Percentiles rank a stretch among this genome's conserved stretches.
phyloP scores from a whole-genome alignment of 2,329 filamentous ascomycete genomes.

The Phaeophleospora eucalypticola region DNA sequence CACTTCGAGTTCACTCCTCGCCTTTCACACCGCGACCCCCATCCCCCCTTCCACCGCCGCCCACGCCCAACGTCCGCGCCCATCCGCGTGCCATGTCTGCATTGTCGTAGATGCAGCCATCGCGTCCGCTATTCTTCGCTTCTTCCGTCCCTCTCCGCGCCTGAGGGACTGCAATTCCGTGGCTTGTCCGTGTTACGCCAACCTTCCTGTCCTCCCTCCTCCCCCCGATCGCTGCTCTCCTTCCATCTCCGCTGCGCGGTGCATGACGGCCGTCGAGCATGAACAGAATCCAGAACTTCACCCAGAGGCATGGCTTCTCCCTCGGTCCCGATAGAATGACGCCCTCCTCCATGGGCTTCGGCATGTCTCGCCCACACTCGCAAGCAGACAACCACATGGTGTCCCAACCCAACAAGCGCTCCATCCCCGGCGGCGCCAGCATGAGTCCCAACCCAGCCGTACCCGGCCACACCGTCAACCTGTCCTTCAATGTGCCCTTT shows the following conservation, averaged over 20 bases:
- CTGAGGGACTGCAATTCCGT: not conserved
- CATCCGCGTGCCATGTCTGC: not conserved
- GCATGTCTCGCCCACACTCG: slow-evolving; percentile 55
- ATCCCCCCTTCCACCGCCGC: not conserved
- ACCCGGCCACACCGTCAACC: slow-evolving; percentile 75
- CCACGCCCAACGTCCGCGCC: not conserved
- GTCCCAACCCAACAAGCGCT: slow-evolving; percentile 47
- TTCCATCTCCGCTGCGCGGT: slow-evolving; percentile 11
- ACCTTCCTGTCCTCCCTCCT: not conserved
- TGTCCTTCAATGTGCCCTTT: slow-evolving; percentile 97
- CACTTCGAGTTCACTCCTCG: no score
- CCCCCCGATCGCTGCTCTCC: slow-evolving; percentile 11
- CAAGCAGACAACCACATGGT: slow-evolving; percentile 16
- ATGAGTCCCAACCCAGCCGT: slow-evolving; percentile 57
- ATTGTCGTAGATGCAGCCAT: not conserved
- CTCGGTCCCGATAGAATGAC: slow-evolving; percentile 49
- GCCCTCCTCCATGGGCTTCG: slow-evolving; percentile 53
- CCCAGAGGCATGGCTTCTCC: slow-evolving; percentile 61
- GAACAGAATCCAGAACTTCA: slow-evolving; percentile 67
- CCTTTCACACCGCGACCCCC: not conserved
- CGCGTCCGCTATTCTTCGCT: not conserved
- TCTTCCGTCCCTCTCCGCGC: not conserved
- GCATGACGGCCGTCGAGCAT: slow-evolving; percentile 38
- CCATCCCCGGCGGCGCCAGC: slow-evolving; percentile 40
- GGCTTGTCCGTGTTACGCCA: not conserved